phyloP scores from a whole-genome alignment of 441 rosid genomes.

The Macaranga tanarius region DNA sequence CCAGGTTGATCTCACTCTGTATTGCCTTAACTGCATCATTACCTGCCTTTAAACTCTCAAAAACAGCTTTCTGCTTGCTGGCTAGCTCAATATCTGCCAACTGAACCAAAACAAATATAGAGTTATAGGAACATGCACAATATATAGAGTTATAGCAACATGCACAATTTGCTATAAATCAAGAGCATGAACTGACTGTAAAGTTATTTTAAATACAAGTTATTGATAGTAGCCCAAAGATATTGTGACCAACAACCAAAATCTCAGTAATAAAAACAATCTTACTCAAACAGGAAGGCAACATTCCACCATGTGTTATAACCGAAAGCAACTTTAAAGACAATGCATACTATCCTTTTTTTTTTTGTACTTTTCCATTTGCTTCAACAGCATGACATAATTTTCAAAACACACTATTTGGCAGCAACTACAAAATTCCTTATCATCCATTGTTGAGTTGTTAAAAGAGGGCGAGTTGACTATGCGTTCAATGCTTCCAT shows the following conservation, averaged over 20 bases:
- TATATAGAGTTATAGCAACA: neutral
- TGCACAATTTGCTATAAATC: neutral
- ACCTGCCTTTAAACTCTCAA: constrained; percentile 87
- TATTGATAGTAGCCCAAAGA: neutral
- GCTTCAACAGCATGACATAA: neutral
- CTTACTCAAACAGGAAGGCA: neutral
- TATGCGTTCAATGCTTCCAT: neutral
- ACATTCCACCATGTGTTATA: neutral
- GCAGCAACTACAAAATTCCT: neutral
- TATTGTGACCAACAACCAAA: neutral
- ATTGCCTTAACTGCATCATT: constrained; percentile 74
- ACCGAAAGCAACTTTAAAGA: neutral
- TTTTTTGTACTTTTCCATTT: neutral
- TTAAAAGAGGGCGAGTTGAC: neutral
- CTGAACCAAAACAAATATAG: constrained; percentile 34
- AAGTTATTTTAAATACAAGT: too few species aligned
- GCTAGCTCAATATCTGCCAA: constrained; percentile 90
- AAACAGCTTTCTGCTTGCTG: constrained; percentile 91
- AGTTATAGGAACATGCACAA: neutral
- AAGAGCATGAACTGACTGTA: neutral
- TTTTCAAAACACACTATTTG: neutral
- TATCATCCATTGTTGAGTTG: neutral
- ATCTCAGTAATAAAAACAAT: neutral
- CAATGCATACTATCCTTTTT: too few species aligned
- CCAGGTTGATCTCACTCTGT: constrained; percentile 80